Conservation (phyloP, 2,329 filamentous ascomycete genomes). For the Coniochaeta pulveracea region DNA sequence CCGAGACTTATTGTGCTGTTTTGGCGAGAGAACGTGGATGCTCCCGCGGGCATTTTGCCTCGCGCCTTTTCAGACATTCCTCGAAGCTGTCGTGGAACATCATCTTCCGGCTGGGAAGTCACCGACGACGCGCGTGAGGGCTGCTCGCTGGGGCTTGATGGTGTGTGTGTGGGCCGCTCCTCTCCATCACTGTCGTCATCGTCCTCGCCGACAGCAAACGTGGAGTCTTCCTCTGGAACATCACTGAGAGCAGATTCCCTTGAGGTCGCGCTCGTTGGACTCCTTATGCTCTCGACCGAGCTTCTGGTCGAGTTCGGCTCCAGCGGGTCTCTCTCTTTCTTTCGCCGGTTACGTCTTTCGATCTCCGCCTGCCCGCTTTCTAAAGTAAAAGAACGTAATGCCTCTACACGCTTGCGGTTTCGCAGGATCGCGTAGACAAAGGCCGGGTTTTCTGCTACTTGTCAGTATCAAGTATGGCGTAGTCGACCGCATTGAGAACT, state of each 20-base stretch:
- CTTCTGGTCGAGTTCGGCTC: constrained; percentile 41
- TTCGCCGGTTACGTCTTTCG: constrained; percentile 61
- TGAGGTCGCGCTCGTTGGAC: constrained; percentile 42
- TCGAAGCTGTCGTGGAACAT: constrained; percentile 68
- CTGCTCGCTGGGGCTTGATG: constrained; percentile 53
- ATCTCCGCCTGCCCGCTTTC: constrained; percentile 90
- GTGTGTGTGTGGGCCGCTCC: constrained; percentile 44
- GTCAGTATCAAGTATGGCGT: constrained; percentile 10
- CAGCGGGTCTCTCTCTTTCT: constrained; percentile 50
- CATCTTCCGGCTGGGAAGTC: constrained; percentile 58
- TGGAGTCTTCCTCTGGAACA: constrained; percentile 65
- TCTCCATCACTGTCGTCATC: constrained; percentile 46
- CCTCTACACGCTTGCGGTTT: constrained; percentile 74
- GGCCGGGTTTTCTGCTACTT: constrained; percentile 57
- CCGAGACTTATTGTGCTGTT: constrained; percentile 78
- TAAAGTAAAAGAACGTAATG: constrained; percentile 75
- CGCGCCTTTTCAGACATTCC: constrained; percentile 97
- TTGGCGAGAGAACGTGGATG: constrained; percentile 75
- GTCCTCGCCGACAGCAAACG: constrained; percentile 83
- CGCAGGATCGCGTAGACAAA: constrained; percentile 71
- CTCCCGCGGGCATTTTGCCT: constrained; percentile 84
- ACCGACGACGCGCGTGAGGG: constrained; percentile 58
- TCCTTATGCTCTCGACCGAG: constrained; percentile 58
- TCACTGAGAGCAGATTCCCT: constrained; percentile 48
- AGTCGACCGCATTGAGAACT: constrained; percentile 20